A percentile compares a stretch with the other conserved stretches of the same genome.
These are phyloP conservation scores for Polytolypa hystricis DNA, from an alignment of 2,329 filamentous ascomycete genomes.

Conservation along the genomic window DNA sequence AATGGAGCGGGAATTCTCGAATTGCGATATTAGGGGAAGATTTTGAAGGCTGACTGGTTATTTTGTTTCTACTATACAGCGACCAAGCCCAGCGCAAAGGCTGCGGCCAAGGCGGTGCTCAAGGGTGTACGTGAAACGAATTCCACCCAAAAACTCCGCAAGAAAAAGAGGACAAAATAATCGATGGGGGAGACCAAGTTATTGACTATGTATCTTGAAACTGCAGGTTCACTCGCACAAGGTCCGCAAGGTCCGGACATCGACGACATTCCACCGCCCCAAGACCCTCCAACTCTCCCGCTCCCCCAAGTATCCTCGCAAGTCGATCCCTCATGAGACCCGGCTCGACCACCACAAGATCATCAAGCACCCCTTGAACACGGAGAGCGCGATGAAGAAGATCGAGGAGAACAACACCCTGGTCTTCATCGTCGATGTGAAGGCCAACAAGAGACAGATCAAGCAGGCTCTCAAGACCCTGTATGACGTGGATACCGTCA, in stretches of 20 bases:
- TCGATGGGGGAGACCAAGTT: too few relatives aligned
- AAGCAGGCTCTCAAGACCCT: slow-evolving; percentile 97
- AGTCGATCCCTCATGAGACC: slow-evolving; percentile 78
- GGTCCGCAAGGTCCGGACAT: slow-evolving; percentile 82
- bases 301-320: slow-evolving; percentile 90
- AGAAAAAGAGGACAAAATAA: neutral
- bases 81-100: slow-evolving; percentile 60
- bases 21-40: too few relatives aligned
- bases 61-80: slow-evolving; percentile 16
- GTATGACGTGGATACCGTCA: slow-evolving; percentile 94
- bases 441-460: slow-evolving; percentile 99
- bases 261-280: slow-evolving; percentile 92
- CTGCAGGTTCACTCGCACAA: slow-evolving; percentile 64
- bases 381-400: slow-evolving; percentile 99
- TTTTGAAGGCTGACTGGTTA: too few relatives aligned
- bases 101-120: slow-evolving; percentile 92
- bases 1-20: too few relatives aligned
- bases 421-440: slow-evolving; percentile 91
- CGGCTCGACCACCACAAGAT: slow-evolving; percentile 97
- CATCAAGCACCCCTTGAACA: slow-evolving; percentile 97
- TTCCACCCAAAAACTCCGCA: neutral
- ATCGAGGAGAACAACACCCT: slow-evolving; percentile 99
- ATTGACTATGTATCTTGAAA: too few relatives aligned
- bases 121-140: slow-evolving; percentile 72
- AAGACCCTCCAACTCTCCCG: slow-evolving; percentile 92